Percentiles rank a stretch among this genome's conserved stretches.
Conservation (phyloP, 345 rosid genomes). For the Sonneratia caseolaris region DNA sequence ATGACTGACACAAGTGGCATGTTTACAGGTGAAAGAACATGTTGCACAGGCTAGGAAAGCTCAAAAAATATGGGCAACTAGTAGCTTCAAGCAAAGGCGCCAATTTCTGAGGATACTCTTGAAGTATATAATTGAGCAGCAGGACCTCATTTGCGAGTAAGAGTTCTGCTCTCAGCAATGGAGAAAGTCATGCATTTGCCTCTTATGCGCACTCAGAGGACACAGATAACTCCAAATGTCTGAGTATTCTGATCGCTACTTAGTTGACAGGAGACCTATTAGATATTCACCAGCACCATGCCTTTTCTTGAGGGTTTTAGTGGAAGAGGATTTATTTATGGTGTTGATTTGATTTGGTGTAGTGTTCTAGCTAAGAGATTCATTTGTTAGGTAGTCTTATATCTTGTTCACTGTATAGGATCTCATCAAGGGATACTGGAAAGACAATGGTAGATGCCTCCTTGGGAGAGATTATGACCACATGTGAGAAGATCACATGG, state of each 20-base stretch:
- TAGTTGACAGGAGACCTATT: background rate
- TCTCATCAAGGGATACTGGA: slow-evolving; percentile 96
- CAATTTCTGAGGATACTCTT: slow-evolving; percentile 87
- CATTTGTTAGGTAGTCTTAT: slow-evolving; percentile 4
- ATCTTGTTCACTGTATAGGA: slow-evolving; percentile 32
- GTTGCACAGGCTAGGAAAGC: slow-evolving; percentile 86
- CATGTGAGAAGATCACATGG: slow-evolving; percentile 99
- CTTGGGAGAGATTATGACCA: slow-evolving; percentile 96
- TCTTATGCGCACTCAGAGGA: background rate
- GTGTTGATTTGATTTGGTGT: slow-evolving; percentile 5
- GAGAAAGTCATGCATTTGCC: background rate
- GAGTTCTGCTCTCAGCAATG: slow-evolving; percentile 11
- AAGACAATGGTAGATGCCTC: slow-evolving; percentile 99
- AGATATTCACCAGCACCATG: background rate
- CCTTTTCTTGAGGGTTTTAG: background rate
- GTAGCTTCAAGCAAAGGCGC: slow-evolving; percentile 91
- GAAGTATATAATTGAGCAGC: slow-evolving; percentile 84
- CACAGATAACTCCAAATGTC: background rate
- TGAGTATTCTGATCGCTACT: background rate
- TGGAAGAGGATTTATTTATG: background rate
- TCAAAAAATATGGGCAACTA: slow-evolving; percentile 79
- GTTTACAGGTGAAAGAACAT: slow-evolving; percentile 60
- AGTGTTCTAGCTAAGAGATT: background rate
- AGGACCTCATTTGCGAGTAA: slow-evolving; percentile 97
- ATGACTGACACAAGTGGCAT: background rate